Conservation (phyloP, 768 basidiomycete species). For the Mrakia frigida region DNA sequence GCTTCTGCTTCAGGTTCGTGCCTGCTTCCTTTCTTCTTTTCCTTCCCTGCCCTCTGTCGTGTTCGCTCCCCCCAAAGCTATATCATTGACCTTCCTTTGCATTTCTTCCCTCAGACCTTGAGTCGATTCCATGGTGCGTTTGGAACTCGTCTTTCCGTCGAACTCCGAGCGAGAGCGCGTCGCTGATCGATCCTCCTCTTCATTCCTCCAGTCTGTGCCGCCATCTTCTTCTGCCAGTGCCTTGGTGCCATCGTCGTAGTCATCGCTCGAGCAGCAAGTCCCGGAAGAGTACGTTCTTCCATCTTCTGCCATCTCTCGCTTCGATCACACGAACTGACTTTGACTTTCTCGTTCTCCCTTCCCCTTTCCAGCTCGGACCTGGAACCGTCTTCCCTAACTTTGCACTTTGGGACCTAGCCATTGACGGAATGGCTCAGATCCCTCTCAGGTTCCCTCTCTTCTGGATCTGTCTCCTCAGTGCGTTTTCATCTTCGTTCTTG, state of each 20-base stretch:
- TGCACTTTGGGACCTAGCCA: conserved; percentile 24
- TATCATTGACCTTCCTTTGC: not conserved
- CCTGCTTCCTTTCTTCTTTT: not conserved
- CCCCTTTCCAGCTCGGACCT: conserved; percentile 23
- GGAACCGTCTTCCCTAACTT: conserved; percentile 31
- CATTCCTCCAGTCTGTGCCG: conserved; percentile 64
- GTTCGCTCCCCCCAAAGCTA: too few species aligned
- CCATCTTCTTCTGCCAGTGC: conserved; percentile 80
- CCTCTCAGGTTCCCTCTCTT: conserved; percentile 29
- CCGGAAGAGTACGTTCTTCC: conserved; percentile 53
- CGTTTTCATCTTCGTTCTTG: not conserved
- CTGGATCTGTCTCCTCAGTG: conserved; percentile 30
- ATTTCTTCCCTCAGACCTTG: conserved; percentile 6
- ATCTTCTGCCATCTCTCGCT: not conserved
- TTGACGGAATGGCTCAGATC: conserved; percentile 20
- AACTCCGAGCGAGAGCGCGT: too few species aligned
- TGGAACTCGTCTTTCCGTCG: too few species aligned
- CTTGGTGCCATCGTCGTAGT: conserved; percentile 87
- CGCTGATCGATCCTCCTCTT: not conserved
- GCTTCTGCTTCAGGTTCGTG: conserved; percentile 47
- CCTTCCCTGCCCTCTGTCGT: not conserved
- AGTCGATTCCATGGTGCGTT: conserved; percentile 28
- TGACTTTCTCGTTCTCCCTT: not conserved
- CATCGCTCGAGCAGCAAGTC: conserved; percentile 86
- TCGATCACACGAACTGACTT: not conserved